Percentiles rank a stretch among this genome's conserved stretches.
Conservation (phyloP, 768 basidiomycete species). For the Albatrellus ellisii region DNA sequence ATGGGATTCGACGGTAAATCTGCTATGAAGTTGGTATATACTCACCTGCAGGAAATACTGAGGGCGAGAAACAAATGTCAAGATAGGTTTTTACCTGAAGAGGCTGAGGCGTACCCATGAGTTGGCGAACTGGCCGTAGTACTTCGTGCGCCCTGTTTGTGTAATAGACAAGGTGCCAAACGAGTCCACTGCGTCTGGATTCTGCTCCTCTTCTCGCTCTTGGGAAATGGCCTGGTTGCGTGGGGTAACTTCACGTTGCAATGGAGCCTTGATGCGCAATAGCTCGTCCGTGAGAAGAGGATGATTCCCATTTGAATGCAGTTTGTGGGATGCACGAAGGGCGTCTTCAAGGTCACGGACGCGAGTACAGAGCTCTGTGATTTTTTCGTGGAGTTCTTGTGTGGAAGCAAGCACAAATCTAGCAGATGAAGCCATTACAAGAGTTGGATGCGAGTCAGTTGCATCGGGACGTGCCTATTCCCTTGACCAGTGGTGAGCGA, state of each 20-base stretch:
- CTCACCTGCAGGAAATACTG: conserved; percentile 68
- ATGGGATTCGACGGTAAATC: conserved; percentile 4
- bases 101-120: conserved; percentile 56
- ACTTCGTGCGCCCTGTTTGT: conserved; percentile 59
- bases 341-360: conserved; percentile 70
- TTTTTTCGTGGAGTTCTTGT: conserved; percentile 75
- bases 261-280: conserved; percentile 60
- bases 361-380: conserved; percentile 56
- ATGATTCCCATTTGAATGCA: conserved; percentile 45
- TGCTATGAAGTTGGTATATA: conserved; percentile 2
- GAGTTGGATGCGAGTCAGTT: not conserved
- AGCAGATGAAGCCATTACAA: conserved; percentile 5
- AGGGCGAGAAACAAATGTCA: conserved; percentile 8
- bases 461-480: conserved; percentile 40
- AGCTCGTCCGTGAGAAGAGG: conserved; percentile 65
- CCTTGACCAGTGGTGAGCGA: conserved; percentile 75
- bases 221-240: conserved; percentile 25
- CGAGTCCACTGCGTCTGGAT: conserved; percentile 62
- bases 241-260: conserved; percentile 42
- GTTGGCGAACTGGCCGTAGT: conserved; percentile 63
- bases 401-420: conserved; percentile 74
- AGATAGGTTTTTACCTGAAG: too few relatives aligned
- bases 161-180: conserved; percentile 72
- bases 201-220: conserved; percentile 41
- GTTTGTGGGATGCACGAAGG: conserved; percentile 44